Evolutionary conservation across 768 basidiomycete genomes (phyloP), one percentile per base, ranked within the genome.

Genomic region (Suillus subaureus): DNA sequence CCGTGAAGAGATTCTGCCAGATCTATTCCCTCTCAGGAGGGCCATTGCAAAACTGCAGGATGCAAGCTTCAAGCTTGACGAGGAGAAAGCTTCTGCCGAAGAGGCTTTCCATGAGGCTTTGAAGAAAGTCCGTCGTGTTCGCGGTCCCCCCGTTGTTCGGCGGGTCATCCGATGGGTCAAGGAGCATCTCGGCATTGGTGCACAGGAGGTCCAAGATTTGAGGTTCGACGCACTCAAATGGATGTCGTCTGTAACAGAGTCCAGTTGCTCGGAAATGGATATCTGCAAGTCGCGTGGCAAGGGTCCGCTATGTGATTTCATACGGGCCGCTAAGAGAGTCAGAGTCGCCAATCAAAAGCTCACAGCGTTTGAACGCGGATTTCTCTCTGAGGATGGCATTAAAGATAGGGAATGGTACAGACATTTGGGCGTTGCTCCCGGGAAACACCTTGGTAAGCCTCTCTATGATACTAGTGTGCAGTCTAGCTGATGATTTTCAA

Each of bases 361-460:
- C n/a, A 77, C 81, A 13, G 77, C 79, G 8, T 93, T 94, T 69
- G 93, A 94, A 74, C 85, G 84, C 58, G 93, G 93, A 1, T 93
- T 97, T 74, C 90, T 96, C 66, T 87, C 87, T 7, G 80, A 89
- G 70, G 87, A 80, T 18, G 95, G 94, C 0, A 87, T 95, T 68
- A 88, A 88, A 69, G 87, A 89, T 62, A 83, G 92, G 39, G 90
- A 93, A 73, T 96, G 94, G 94, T 97, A 91, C 74, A 87, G 81
- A 71, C 90, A 95, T 77, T 83, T 94, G 18, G 94, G 85, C 57
- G 92, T 94, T 51, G 93, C 94, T 3, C 94, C 95, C 37, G 94
- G 94, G 45, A 89, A 92, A 75, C 90, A 90, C 87, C 86, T 90
- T 47, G 90, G 91, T 91, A 69, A 69, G 84, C 77, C 26, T 61